A percentile compares a stretch with the other conserved stretches of the same genome.
Conservation (phyloP, 176 grass and related monocot genomes). For the Rhynchospora tenuis region DNA sequence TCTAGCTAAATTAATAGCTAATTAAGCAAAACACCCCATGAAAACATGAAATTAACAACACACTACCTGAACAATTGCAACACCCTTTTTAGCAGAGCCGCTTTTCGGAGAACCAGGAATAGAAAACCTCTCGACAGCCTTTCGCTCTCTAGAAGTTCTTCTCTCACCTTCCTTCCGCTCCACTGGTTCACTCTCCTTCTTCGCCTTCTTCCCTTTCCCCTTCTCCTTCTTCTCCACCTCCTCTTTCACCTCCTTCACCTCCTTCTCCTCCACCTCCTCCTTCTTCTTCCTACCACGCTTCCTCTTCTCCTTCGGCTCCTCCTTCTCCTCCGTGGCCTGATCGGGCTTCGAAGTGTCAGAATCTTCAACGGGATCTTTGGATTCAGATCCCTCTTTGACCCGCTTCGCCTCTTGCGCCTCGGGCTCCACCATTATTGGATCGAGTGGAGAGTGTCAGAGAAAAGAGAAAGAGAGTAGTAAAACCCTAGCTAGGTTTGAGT, state of each 20-base stretch:
- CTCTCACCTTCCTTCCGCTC: constrained; percentile 36
- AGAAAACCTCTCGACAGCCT: constrained; percentile 84
- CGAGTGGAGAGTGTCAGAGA: not conserved
- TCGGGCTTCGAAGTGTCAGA: not conserved
- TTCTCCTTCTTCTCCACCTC: not conserved
- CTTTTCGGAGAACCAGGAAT: constrained; percentile 38
- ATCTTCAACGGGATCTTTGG: not conserved
- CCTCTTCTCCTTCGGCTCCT: constrained; percentile 3
- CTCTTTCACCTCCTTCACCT: constrained; percentile 7
- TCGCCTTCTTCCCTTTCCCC: not conserved
- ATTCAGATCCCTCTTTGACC: not conserved
- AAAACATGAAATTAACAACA: not conserved
- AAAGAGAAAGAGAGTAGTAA: not conserved
- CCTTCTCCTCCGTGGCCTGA: not conserved
- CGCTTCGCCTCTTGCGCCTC: not conserved
- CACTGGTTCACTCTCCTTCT: constrained; percentile 16
- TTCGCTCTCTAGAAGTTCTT: constrained; percentile 75
- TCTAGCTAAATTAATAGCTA: not conserved
- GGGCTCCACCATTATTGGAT: constrained; percentile 8
- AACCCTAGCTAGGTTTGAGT: constrained; percentile 18
- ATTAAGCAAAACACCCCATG: not conserved
- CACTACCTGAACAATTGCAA: constrained; percentile 57
- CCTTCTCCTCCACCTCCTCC: not conserved
- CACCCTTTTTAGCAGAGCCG: constrained; percentile 42
- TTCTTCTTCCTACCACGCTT: constrained; percentile 4